Conservation (phyloP, 1,139 yeast species). For the Candida dubliniensis region DNA sequence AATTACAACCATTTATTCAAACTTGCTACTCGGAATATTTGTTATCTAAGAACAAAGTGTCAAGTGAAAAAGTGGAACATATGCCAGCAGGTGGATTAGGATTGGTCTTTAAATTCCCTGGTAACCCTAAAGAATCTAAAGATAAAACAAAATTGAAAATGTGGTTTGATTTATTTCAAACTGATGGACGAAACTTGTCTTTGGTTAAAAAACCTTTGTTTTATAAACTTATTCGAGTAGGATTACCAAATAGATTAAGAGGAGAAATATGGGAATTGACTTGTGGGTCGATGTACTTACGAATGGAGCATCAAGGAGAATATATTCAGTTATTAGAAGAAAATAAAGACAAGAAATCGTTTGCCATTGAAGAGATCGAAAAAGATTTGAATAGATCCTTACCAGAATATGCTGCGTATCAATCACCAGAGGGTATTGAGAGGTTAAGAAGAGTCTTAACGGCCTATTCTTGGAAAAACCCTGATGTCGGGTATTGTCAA, state of each 20-base stretch:
- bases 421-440: slow-evolving; percentile 77
- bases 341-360: slow-evolving; percentile 62
- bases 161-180: slow-evolving; percentile 88
- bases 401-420: slow-evolving; percentile 96
- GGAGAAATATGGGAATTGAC: slow-evolving; percentile 97
- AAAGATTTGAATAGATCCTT: slow-evolving; percentile 91
- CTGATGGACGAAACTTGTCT: slow-evolving; percentile 82
- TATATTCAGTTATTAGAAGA: slow-evolving; percentile 60
- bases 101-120: slow-evolving; percentile 80
- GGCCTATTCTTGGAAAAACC: slow-evolving; percentile 96
- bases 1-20: slow-evolving; percentile 63
- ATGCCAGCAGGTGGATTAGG: slow-evolving; percentile 88
- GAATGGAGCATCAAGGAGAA: slow-evolving; percentile 62
- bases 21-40: slow-evolving; percentile 86
- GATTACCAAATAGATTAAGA: slow-evolving; percentile 85
- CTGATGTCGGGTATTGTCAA: slow-evolving; percentile 97
- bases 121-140: slow-evolving; percentile 72
- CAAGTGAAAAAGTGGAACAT: slow-evolving; percentile 44
- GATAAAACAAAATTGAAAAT: slow-evolving; percentile 86
- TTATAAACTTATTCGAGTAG: slow-evolving; percentile 81
- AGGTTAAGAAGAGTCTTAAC: slow-evolving; percentile 84
- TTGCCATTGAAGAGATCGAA: slow-evolving; percentile 94
- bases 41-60: slow-evolving; percentile 56
- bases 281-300: slow-evolving; percentile 78
- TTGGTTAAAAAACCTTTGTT: slow-evolving; percentile 73